phyloP scores from a whole-genome alignment of 129 eudicot species.

The Calendula officinalis region DNA sequence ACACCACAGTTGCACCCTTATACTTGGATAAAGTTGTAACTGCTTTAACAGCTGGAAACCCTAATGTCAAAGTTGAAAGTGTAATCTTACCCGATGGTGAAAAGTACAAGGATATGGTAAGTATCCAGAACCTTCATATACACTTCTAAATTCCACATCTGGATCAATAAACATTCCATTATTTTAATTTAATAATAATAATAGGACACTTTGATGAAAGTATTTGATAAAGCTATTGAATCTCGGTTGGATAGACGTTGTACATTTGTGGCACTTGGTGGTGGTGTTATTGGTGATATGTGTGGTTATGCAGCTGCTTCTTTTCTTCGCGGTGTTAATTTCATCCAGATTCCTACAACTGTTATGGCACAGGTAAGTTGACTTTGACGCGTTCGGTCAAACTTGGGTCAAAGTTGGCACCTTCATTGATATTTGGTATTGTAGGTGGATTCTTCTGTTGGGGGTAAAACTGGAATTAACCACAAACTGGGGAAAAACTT shows the following conservation, averaged over 20 bases:
- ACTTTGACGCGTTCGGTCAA: background rate
- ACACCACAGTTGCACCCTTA: slow-evolving; percentile 86
- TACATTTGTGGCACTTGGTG: slow-evolving; percentile 99
- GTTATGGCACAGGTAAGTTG: slow-evolving; percentile 89
- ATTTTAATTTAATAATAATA: no score
- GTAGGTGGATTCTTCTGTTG: slow-evolving; percentile 98
- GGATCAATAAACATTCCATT: background rate
- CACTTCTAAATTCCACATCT: background rate
- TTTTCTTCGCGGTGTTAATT: slow-evolving; percentile 90
- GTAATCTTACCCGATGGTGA: slow-evolving; percentile 98
- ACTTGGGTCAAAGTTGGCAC: background rate
- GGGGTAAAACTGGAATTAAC: slow-evolving; percentile 97
- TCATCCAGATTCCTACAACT: slow-evolving; percentile 98
- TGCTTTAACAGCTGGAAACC: slow-evolving; percentile 78
- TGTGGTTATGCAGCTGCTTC: slow-evolving; percentile 99
- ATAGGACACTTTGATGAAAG: slow-evolving; percentile 91
- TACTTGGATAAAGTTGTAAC: slow-evolving; percentile 85
- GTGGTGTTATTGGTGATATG: slow-evolving; percentile 99
- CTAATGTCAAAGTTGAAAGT: slow-evolving; percentile 76
- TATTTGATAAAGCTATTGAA: slow-evolving; percentile 92
- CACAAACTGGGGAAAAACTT: slow-evolving; percentile 86
- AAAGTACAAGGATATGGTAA: slow-evolving; percentile 86
- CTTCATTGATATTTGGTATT: slow-evolving; percentile 5
- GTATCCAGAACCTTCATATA: slow-evolving; percentile 18
- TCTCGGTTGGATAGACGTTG: slow-evolving; percentile 83